Evolutionary conservation across 345 rosid genomes (phyloP), one percentile per base, ranked within the genome.

Genomic region (Leavenworthia alabamica): DNA sequence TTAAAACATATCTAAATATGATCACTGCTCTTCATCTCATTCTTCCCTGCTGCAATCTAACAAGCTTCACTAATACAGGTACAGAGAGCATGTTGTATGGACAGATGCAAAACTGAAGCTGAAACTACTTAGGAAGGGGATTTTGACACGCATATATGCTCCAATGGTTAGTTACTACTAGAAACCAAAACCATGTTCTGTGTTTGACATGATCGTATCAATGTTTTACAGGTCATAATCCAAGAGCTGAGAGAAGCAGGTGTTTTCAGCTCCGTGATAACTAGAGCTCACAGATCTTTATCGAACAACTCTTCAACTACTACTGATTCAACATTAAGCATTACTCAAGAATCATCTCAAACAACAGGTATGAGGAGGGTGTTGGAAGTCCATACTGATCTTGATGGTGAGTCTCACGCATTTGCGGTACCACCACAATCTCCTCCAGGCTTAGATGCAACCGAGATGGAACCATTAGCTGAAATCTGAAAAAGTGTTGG

Each of bases 211-310:
- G 53, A 41, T 29, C 36, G n/a, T 0, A 69, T 45, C 35, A 5
- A 6, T 45, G 41, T 29, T 22, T 39, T 33, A 7, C 84, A 93
- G 99, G 86, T 71, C 41, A 81, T 89, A 60, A 72, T 80, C 62
- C 96, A 87, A 81, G 89, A 78, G 64, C 81, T 93, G 20, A 73
- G 82, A 62, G 97, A 93, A 67, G 74, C 97, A 8, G 97, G 96
- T 43, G 77, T 84, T 36, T 87, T 81, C 59, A 73, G 72, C 65
- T 75, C 85, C 1, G 83, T 80, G 19, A 76, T 89, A 63, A 58
- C 80, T 35, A 12, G 54, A 57, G 71, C 70, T 53, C 68, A 65
- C 44, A 45, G 13, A 50, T 54, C 62, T 43, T 15, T 54, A 29
- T 40, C 59, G 6, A 46, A 54, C 20, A 70, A 62, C 23, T 46